Evolutionary conservation across 768 basidiomycete species (phyloP), one percentile per base, ranked within the genome.

Genomic region (Panellus pusillus): DNA sequence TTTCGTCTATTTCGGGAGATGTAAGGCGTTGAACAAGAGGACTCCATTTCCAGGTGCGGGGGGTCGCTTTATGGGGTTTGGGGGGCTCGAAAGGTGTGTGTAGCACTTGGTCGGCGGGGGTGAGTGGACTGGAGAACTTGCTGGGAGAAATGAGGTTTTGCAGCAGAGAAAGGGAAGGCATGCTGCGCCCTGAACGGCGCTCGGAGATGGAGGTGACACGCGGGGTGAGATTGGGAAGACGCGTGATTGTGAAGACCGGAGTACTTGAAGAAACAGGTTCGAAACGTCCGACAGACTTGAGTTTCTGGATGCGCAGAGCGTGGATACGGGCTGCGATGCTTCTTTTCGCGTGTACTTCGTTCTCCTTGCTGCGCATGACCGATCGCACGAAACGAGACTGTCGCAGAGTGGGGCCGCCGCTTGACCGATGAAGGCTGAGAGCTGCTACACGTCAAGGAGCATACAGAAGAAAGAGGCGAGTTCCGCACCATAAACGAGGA

Each of bases 91-190:
- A 57, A 15, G 59, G 59, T 13, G 51, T 51, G 35, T 50, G 51
- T 2, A 55, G 54, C 12, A 60, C 39, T 54, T 57, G 59, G n/a
- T 61, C 50, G 38, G 28, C 50, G 18, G 59, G 59, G 6, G 59
- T 61, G n/a, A 56, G 47, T 6, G 55, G 59, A 41, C 51, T 57
- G 6, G 54, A 18, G 45, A 61, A 61, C 41, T 47, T 54, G 27
- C 55, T 61, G 6, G 59, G 47, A 29, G 59, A 11, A 40, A 60
- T 53, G 48, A 60, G 59, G 44, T 17, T 46, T 19, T 50, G 46
- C 31, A 46, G 47, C 15, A 51, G 47, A 14, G 43, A 40, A 14
- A 52, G 36, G 9, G 50, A 37, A 18, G 46, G 49, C 40, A 37
- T 40, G 18, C 20, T 18, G 31, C 9, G 31, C 14, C 49, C 42